Evolutionary conservation across 2,329 filamentous ascomycete genomes (phyloP).

Genomic region (Ceratocystis destructans): DNA sequence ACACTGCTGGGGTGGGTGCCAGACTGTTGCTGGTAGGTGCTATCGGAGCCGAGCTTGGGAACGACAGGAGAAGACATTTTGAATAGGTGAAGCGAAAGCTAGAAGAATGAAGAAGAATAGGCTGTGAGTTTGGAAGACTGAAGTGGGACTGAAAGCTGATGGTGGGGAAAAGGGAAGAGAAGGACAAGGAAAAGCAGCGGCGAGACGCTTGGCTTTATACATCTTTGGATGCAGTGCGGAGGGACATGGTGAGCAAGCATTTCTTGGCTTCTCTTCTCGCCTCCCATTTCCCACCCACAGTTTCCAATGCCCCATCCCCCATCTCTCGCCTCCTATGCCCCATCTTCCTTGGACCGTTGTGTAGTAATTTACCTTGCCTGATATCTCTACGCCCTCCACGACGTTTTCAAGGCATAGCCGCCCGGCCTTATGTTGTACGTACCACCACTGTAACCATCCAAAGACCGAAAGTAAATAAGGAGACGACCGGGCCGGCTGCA

Average conservation of each 20-base stretch:
- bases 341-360: not conserved
- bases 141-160: slow-evolving; percentile 2
- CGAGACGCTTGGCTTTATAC: not conserved
- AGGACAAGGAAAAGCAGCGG: not conserved
- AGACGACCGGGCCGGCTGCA: not conserved
- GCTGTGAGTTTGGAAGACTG: slow-evolving; percentile 17
- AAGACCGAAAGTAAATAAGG: not conserved
- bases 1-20: slow-evolving; percentile 24
- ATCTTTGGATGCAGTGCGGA: not conserved
- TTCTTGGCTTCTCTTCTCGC: too few species aligned
- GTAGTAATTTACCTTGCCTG: not conserved
- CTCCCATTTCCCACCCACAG: too few species aligned
- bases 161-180: not conserved
- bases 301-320: not conserved
- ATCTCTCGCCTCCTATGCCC: too few species aligned
- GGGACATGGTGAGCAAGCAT: too few species aligned
- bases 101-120: slow-evolving; percentile 1
- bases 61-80: slow-evolving; percentile 22
- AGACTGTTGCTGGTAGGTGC: slow-evolving; percentile 23
- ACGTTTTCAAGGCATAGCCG: not conserved
- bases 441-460: not conserved
- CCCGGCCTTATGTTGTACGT: not conserved
- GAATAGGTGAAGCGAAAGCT: not conserved
- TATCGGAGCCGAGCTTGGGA: slow-evolving; percentile 23
- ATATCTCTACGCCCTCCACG: not conserved